phyloP scores from a whole-genome alignment of 139 green algal genomes.

The Micractinium conductrix region DNA sequence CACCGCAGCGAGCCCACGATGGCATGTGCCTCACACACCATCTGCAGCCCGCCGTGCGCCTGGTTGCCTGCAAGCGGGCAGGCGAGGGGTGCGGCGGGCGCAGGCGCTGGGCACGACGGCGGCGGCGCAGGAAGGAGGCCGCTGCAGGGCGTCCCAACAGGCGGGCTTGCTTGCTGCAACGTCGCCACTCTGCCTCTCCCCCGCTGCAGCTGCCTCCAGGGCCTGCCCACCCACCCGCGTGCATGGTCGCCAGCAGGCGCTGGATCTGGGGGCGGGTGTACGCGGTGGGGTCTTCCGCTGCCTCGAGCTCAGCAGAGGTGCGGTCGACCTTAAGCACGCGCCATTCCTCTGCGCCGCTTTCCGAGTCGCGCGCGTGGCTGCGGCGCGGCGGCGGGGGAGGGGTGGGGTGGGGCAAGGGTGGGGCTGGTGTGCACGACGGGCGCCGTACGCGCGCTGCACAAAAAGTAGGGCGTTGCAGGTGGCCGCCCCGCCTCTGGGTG shows the following conservation, averaged over 20 bases:
- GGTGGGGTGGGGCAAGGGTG: neutral
- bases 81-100: neutral
- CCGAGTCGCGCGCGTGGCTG: neutral
- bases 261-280: conserved; percentile 67
- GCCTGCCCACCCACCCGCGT: conserved; percentile 29
- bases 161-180: no score
- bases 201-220: no score
- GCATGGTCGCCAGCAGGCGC: conserved; percentile 55
- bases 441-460: no score
- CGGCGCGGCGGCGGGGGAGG: neutral
- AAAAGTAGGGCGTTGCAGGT: neutral
- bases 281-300: conserved; percentile 56
- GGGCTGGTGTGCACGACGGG: neutral
- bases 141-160: neutral
- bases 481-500: neutral
- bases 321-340: conserved; percentile 63
- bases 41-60: conserved; percentile 58
- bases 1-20: conserved; percentile 77
- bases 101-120: neutral
- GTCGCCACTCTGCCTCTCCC: no score
- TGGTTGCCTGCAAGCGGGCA: conserved; percentile 34
- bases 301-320: conserved; percentile 2
- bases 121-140: neutral
- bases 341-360: conserved; percentile 28
- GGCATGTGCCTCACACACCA: conserved; percentile 67